Percentiles rank a stretch among this genome's conserved stretches.
Evolutionary conservation across 768 basidiomycete species (phyloP).

Genomic region (Rubroboletus satanas): DNA sequence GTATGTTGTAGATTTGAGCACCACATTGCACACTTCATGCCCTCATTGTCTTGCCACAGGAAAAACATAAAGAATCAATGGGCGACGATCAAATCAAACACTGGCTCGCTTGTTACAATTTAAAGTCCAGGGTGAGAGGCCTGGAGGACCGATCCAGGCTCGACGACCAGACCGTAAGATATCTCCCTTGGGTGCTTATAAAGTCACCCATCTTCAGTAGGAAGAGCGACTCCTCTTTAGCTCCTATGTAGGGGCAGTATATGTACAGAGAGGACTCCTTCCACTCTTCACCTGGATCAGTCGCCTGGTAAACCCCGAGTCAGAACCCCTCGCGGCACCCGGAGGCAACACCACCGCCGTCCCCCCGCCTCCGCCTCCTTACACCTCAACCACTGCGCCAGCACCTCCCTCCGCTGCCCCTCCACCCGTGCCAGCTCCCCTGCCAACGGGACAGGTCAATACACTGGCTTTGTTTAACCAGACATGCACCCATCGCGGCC

Average conservation of each 20-base stretch:
- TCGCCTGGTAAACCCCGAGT: constrained; percentile 48
- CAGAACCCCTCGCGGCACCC: constrained; percentile 22
- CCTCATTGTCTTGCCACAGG: constrained; percentile 13
- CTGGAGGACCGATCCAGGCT: constrained; percentile 36
- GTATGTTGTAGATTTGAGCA: constrained; percentile 33
- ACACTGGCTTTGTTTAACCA: constrained; percentile 51
- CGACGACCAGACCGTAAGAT: constrained; percentile 35
- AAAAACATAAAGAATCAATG: constrained; percentile 29
- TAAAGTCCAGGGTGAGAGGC: constrained; percentile 53
- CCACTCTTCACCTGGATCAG: constrained; percentile 57
- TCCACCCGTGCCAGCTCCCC: constrained; percentile 18
- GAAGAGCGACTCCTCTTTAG: constrained; percentile 54
- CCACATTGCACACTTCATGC: background rate
- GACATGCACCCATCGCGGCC: constrained; percentile 46
- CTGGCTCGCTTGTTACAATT: constrained; percentile 51
- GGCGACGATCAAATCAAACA: constrained; percentile 38
- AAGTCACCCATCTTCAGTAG: constrained; percentile 31
- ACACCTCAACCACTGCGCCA: constrained; percentile 17
- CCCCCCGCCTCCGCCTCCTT: constrained; percentile 25
- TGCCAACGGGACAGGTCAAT: constrained; percentile 28
- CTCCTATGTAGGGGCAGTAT: constrained; percentile 65
- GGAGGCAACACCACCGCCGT: constrained; percentile 11
- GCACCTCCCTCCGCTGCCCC: constrained; percentile 17
- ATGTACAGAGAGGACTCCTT: constrained; percentile 49
- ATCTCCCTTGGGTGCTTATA: background rate